Base-by-base conservation (phyloP, 805 yeast genomes). In the Candida patagonica region DNA sequence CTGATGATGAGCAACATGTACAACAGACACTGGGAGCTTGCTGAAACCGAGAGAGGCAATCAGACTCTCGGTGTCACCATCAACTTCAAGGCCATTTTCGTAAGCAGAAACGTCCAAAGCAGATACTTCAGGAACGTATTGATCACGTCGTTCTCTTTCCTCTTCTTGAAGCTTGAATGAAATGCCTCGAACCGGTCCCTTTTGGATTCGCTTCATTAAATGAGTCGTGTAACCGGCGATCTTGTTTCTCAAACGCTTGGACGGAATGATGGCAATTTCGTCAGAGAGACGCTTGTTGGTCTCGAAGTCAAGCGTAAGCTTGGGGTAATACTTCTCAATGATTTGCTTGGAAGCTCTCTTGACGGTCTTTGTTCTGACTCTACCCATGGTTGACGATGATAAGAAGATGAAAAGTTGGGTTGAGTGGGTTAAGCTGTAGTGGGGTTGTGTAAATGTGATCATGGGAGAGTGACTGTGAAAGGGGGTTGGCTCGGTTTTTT, bases 201-300 rank as follows among this genome's bases (percentile, higher is more conserved):
- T 92, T 76, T 94, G 97, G 68, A 92, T 92, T 79, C 99, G 88
- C 80, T 86, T 92, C 98, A 92, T 94, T 73, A 92, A 81, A 74
- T 92, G 99, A 66, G 98, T 92, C 73, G 98, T 92, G 95, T 89
- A 92, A 71, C 99, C 99, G 70, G 99, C 98, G 65, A 92, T 94
- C 86, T 92, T 92, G 92, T 92, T 92, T 80, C 99, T 92, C 73
- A 92, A 83, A 76, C 99, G 86, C 83, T 92, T 92, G 65, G 98
- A 86, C 73, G 89, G 96, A 68, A 92, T 94, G 71, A 84, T 88
- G 59, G 99, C 98, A 63, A 92, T 88, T 74, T 94, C 96, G 64
- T 86, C 82, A 63, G 96, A 82, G 69, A 94, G 80, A 78, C 98
- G 89, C 82, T 92, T 92, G 96, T 92, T 92, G 83, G 94, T 86